phyloP scores from a whole-genome alignment of 441 rosid genomes.

The Lepidium campestre region DNA sequence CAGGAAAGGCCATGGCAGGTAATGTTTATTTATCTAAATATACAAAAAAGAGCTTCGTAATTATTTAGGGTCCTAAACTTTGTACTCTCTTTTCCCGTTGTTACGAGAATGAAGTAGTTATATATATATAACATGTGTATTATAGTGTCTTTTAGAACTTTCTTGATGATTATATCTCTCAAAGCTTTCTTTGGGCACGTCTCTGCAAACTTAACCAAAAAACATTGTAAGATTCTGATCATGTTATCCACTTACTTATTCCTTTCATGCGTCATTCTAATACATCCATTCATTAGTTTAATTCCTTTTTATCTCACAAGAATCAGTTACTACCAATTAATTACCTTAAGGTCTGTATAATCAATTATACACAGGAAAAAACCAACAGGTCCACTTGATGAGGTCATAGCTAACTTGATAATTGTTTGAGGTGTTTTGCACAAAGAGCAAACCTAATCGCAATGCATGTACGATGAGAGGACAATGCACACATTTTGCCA shows the following conservation, averaged over 20 bases:
- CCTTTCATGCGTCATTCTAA: neutral
- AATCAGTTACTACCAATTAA: slow-evolving; percentile 76
- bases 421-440: slow-evolving; percentile 62
- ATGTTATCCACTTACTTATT: neutral
- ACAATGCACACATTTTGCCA: slow-evolving; percentile 78
- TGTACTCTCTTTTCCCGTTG: too few relatives aligned
- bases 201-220: slow-evolving; percentile 67
- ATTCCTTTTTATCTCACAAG: slow-evolving; percentile 31
- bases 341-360: slow-evolving; percentile 59
- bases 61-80: neutral
- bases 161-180: too few relatives aligned
- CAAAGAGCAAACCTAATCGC: slow-evolving; percentile 73
- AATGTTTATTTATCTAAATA: neutral
- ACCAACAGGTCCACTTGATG: neutral
- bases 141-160: too few relatives aligned
- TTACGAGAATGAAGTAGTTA: too few relatives aligned
- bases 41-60: neutral
- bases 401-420: slow-evolving; percentile 3
- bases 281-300: slow-evolving; percentile 10
- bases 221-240: slow-evolving; percentile 41
- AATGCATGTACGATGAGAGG: slow-evolving; percentile 83
- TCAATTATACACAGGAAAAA: neutral
- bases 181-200: slow-evolving; percentile 57
- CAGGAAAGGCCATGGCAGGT: slow-evolving; percentile 96
- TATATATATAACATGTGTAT: too few relatives aligned